Evolutionary conservation across 768 basidiomycete species (phyloP).

Genomic region (Favolaschia claudopus): DNA sequence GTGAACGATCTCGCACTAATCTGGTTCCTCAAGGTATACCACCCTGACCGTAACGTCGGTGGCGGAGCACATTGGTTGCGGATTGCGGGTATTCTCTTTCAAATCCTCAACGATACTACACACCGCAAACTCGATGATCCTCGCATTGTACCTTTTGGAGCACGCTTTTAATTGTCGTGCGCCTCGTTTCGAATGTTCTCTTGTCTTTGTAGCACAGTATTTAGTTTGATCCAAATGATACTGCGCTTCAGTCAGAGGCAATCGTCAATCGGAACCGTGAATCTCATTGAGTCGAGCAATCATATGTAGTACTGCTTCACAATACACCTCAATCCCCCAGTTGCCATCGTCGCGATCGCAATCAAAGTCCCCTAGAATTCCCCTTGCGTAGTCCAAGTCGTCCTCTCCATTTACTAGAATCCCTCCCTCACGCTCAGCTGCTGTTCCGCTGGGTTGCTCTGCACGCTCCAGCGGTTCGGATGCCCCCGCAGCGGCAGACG

Average conservation of each 20-base stretch:
- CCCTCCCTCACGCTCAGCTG: conserved; percentile 11
- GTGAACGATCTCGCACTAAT: neutral
- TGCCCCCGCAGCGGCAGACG: conserved; percentile 2
- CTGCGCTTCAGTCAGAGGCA: no score
- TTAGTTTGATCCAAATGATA: no score
- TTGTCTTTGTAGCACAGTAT: no score
- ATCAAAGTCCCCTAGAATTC: conserved; percentile 7
- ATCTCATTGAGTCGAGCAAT: neutral
- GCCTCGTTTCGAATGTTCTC: no score
- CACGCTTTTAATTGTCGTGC: no score
- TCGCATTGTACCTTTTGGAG: no score
- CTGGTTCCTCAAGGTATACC: neutral
- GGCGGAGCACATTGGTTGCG: neutral
- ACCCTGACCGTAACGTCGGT: neutral
- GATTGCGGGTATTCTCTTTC: neutral
- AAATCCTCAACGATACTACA: neutral
- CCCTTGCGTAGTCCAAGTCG: conserved; percentile 13
- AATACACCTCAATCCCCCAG: conserved; percentile 10
- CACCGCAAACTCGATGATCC: neutral
- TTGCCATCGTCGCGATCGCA: conserved; percentile 4
- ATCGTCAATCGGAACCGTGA: no score
- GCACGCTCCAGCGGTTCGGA: neutral
- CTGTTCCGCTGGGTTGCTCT: neutral
- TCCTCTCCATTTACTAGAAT: conserved; percentile 27
- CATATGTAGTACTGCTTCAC: neutral